Base-by-base conservation (phyloP, 768 basidiomycete species). In the Mycena alexandri region DNA sequence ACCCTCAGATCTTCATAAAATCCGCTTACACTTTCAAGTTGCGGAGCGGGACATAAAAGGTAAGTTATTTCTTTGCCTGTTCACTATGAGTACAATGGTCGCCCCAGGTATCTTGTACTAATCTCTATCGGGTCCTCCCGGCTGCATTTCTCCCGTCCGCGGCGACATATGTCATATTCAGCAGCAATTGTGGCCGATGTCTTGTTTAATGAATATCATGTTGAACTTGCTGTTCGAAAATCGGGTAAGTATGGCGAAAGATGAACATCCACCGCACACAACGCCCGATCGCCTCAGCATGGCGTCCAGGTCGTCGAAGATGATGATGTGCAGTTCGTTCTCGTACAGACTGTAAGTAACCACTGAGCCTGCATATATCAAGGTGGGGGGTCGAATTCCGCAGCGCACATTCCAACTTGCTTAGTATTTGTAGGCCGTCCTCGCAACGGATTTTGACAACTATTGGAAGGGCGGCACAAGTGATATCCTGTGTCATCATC, bases 321-420 rank as follows among this genome's bases (percentile, higher is more conserved):
- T n/a, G n/a, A n/a, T n/a, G n/a, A n/a, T n/a, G n/a, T n/a, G n/a
- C n/a, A n/a, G n/a, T 56, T 46, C 19, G 17, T 9, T 29, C 51
- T 16, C 10, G 17, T 17, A 11, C 8, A 84, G 83, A 72, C 83
- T 22, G n/a, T n/a, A n/a, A n/a, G 63, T 74, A 48, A 84, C 82
- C 0, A 65, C 42, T 0, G 82, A 83, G 44, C 82, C 83, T 4
- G 81, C 82, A 33, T 71, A 83, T 25, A 65, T 81, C 72, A 82
- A 84, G 75, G 84, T 78, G n/a, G 33, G 7, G 72, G 21, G 5
- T 11, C 7, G 34, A 36, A 36, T n/a, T n/a, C n/a, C n/a, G n/a
- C n/a, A n/a, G n/a, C n/a, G n/a, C n/a, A n/a, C n/a, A n/a, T n/a
- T 55, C 34, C 34, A 36, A 36, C 34, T n/a, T 38, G 21, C 51